Evolutionary conservation across 2,329 filamentous ascomycete genomes (phyloP).

Genomic region (Cladosporium sp.): DNA sequence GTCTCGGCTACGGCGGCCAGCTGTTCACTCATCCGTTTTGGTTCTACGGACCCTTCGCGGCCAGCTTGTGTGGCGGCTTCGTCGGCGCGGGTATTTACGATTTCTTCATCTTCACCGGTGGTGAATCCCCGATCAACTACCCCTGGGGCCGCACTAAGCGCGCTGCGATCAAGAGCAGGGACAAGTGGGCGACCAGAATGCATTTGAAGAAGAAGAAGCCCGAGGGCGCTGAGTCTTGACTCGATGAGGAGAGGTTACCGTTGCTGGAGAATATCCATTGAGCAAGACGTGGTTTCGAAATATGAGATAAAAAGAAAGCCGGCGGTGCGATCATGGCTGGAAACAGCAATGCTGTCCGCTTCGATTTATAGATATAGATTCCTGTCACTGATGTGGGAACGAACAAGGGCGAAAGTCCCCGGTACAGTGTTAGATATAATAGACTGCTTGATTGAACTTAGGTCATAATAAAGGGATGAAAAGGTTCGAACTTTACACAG

Average conservation of each 20-base stretch:
- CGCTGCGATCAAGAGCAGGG: conserved; percentile 21
- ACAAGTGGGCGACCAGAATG: conserved; percentile 24
- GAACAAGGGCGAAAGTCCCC: too few relatives aligned
- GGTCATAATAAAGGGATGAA: too few relatives aligned
- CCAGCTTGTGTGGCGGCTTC: conserved; percentile 38
- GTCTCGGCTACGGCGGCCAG: conserved; percentile 41
- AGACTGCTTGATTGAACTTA: too few relatives aligned
- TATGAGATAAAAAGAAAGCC: too few relatives aligned
- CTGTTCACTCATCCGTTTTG: conserved; percentile 40
- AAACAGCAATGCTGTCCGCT: too few relatives aligned
- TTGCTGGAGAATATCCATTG: too few relatives aligned
- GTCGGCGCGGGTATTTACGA: conserved; percentile 47
- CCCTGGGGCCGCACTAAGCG: conserved; percentile 30
- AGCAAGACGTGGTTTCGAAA: too few relatives aligned
- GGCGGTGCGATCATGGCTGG: too few relatives aligned
- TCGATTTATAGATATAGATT: too few relatives aligned
- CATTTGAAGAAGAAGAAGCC: conserved; percentile 13
- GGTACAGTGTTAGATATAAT: too few relatives aligned
- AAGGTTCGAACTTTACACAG: too few relatives aligned
- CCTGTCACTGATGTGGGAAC: too few relatives aligned
- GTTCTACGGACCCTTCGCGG: conserved; percentile 45
- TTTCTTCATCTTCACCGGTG: conserved; percentile 45
- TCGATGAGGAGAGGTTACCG: neutral
- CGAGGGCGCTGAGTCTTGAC: neutral
- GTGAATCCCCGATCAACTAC: conserved; percentile 51